Base-by-base conservation (phyloP, 1,284 basidiomycete species). In the Athelia psychrophila region DNA sequence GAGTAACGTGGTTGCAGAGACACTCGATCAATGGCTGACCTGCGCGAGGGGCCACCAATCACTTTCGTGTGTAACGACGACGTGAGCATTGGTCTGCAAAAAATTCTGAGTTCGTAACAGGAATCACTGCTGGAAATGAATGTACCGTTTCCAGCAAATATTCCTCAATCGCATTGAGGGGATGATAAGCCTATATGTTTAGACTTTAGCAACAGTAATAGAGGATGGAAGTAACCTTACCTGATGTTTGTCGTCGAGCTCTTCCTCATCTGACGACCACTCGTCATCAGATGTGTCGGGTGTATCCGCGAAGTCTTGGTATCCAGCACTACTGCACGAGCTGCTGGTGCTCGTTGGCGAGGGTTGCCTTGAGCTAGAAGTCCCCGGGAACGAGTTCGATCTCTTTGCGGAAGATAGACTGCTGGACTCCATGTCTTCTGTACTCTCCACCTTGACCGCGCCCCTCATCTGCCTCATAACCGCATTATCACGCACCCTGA, bases 21-120 rank as follows among this genome's bases (percentile, higher is more conserved):
- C 38, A 38, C 36, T 16, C 5, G 27, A 5, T 6, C 27, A 30
- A 13, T 13, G 13, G 27, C 27, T 30, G 5, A 30, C 27, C 27
- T 30, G 27, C 13, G 27, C 5, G 6, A 30, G 13, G 27, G 27
- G 13, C 38, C 44, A 46, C 44, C 44, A 46, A 10, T 46, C 44
- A 46, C 25, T 27, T 10, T 46, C 44, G 10, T 46, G 44, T 9
- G 44, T 46, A n/a, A 46, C 44, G 10, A 27, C 44, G n/a, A 46
- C 24, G 10, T 24, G 8, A 18, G 25, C 25, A 5, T 46, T 20
- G 19, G 44, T n/a, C 15, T 22, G 10, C 10, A 6, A 20, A 9
- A 24, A 19, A 8, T 23, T 46, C 8, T 6, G 44, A 24, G 22
- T 27, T 19, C 4, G 19, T 9, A 46, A 24, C 24, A 27, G 24